These are phyloP conservation scores for Monosporascus sp. DNA, from an alignment of 2,329 filamentous ascomycete genomes.

Conservation along the genomic window DNA sequence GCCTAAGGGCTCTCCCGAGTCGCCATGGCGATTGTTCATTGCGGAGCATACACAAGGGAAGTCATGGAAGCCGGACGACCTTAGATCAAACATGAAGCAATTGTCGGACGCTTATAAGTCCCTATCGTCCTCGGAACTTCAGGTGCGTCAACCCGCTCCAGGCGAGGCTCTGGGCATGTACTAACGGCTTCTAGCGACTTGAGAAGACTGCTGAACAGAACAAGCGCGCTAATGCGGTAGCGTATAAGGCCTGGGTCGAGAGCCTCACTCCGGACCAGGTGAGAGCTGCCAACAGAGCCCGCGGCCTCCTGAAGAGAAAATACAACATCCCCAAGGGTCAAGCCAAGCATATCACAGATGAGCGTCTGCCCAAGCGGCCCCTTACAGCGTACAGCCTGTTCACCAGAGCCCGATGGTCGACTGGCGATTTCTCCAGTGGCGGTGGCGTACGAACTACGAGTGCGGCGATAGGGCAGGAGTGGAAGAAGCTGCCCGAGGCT, in stretches of 20 bases:
- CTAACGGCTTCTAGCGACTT: slow-evolving; percentile 30
- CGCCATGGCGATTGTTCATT: slow-evolving; percentile 35
- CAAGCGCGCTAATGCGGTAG: slow-evolving; percentile 33
- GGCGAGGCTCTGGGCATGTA: too few relatives aligned
- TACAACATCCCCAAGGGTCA: slow-evolving; percentile 21
- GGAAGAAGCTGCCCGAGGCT: slow-evolving; percentile 36
- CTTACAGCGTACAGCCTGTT: slow-evolving; percentile 31
- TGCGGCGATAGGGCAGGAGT: slow-evolving; percentile 28
- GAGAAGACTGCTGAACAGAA: slow-evolving; percentile 33
- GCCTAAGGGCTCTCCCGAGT: slow-evolving; percentile 28
- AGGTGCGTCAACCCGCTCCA: slow-evolving; percentile 33
- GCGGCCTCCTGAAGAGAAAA: slow-evolving; percentile 35
- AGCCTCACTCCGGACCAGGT: slow-evolving; percentile 36
- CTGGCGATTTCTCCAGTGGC: slow-evolving; percentile 16
- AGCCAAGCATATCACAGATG: slow-evolving; percentile 36
- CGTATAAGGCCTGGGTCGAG: slow-evolving; percentile 45
- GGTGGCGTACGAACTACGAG: too few relatives aligned
- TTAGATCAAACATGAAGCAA: slow-evolving; percentile 18
- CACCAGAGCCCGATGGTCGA: slow-evolving; percentile 32
- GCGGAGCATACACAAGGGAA: slow-evolving; percentile 24
- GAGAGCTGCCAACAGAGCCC: slow-evolving; percentile 43
- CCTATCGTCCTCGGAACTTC: slow-evolving; percentile 34
- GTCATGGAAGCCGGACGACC: background rate
- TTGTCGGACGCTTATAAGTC: slow-evolving; percentile 32
- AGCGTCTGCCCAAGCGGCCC: slow-evolving; percentile 41